Evolutionary conservation across 345 rosid genomes (phyloP).

Genomic region (Lumnitzera littorea): DNA sequence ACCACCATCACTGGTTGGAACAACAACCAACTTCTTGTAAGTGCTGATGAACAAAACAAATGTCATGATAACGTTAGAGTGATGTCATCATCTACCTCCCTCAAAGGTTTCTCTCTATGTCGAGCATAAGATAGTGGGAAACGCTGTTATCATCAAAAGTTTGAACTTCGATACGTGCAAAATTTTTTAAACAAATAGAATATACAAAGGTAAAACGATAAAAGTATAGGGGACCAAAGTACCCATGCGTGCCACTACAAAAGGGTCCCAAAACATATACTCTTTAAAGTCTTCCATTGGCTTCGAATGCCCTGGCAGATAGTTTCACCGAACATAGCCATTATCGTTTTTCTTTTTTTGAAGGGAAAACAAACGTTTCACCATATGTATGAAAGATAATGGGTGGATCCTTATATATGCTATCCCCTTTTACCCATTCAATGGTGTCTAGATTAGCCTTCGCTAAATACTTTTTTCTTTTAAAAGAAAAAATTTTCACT

Average conservation of each 20-base stretch:
- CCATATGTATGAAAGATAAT: no score
- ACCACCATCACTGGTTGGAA: no score
- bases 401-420: no score
- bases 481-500: no score
- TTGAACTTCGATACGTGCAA: constrained; percentile 20
- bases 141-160: constrained; percentile 48
- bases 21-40: no score
- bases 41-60: constrained; percentile 6
- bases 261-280: constrained; percentile 14
- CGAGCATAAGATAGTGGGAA: constrained; percentile 29
- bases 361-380: no score
- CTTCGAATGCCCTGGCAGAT: constrained; percentile 7
- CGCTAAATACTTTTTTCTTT: no score
- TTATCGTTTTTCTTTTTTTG: not conserved
- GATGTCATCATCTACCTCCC: constrained; percentile 49
- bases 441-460: no score
- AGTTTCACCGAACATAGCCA: not conserved
- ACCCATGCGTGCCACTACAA: constrained; percentile 90
- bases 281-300: constrained; percentile 9
- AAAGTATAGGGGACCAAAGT: constrained; percentile 45
- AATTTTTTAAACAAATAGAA: not conserved
- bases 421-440: no score
- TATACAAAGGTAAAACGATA: constrained; percentile 26
- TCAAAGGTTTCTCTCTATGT: constrained; percentile 11
- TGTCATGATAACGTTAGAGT: constrained; percentile 60